Evolutionary conservation across 805 yeast species (phyloP).

Genomic region (Citeromyces nyonsensis): DNA sequence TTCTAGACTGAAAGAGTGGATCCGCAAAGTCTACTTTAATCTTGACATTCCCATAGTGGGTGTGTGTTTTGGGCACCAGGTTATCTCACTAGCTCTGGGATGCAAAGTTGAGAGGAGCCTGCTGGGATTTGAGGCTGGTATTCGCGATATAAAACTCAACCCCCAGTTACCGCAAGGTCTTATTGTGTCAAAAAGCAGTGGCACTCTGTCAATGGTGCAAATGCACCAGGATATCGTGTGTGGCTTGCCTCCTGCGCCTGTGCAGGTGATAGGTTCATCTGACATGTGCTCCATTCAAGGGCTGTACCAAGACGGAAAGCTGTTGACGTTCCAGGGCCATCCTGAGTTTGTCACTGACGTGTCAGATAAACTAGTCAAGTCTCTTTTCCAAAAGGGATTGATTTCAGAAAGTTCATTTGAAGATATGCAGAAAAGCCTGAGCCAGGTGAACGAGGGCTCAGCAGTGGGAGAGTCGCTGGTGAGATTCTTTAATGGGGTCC

Average conservation of each 20-base stretch:
- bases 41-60: conserved; percentile 39
- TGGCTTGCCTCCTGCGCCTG: conserved; percentile 20
- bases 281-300: conserved; percentile 53
- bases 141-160: no score
- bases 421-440: no score
- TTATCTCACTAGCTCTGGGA: conserved; percentile 53
- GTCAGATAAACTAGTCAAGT: background rate
- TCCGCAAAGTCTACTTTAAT: conserved; percentile 7
- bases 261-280: conserved; percentile 34
- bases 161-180: no score
- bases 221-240: conserved; percentile 42
- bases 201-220: conserved; percentile 27
- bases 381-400: no score
- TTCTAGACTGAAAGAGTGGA: conserved; percentile 18
- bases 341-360: conserved; percentile 51
- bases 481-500: no score
- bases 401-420: no score
- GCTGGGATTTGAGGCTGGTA: conserved; percentile 37
- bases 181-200: conserved; percentile 7
- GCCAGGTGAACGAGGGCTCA: no score
- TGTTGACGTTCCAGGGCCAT: conserved; percentile 77
- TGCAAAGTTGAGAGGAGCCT: conserved; percentile 44
- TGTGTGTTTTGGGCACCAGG: conserved; percentile 82
- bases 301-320: conserved; percentile 28
- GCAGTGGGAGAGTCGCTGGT: no score